These are phyloP conservation scores for Camellia japonica DNA, from an alignment of 148 eudicot species.

Conservation along the genomic window DNA sequence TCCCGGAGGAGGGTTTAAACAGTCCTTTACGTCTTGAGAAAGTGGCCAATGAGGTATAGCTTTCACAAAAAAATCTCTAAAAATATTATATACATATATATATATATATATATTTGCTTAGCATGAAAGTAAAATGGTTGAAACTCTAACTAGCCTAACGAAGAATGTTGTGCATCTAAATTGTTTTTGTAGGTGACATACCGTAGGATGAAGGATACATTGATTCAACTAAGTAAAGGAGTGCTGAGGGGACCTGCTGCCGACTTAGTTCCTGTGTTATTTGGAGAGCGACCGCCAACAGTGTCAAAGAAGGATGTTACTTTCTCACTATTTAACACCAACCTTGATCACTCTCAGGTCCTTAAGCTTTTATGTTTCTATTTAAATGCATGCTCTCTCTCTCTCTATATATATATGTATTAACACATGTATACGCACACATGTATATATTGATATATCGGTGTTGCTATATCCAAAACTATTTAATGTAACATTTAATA, in stretches of 20 bases:
- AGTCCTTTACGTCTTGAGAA: constrained; percentile 88
- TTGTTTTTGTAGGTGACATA: constrained; percentile 72
- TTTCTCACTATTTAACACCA: constrained; percentile 64
- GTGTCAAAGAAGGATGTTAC: constrained; percentile 60
- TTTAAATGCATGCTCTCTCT: not conserved
- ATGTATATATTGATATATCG: not conserved
- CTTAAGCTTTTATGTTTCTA: not conserved
- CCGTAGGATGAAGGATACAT: constrained; percentile 91
- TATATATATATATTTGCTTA: no score
- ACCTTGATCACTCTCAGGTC: constrained; percentile 97
- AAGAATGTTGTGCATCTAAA: constrained; percentile 11
- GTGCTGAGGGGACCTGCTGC: constrained; percentile 87
- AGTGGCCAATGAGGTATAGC: constrained; percentile 83
- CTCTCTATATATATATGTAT: not conserved
- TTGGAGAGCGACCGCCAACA: constrained; percentile 79
- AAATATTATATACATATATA: no score
- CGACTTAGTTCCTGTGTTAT: constrained; percentile 86
- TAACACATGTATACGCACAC: no score
- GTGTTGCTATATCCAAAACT: not conserved
- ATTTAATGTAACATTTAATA: not conserved
- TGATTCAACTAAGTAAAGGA: constrained; percentile 84
- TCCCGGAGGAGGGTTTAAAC: constrained; percentile 91
- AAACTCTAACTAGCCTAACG: not conserved
- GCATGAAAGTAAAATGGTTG: not conserved
- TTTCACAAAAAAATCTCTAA: not conserved